Evolutionary conservation across 208 protist genomes (phyloP), one percentile per base, ranked within the genome.

Genomic region (Crithidia sp.): DNA sequence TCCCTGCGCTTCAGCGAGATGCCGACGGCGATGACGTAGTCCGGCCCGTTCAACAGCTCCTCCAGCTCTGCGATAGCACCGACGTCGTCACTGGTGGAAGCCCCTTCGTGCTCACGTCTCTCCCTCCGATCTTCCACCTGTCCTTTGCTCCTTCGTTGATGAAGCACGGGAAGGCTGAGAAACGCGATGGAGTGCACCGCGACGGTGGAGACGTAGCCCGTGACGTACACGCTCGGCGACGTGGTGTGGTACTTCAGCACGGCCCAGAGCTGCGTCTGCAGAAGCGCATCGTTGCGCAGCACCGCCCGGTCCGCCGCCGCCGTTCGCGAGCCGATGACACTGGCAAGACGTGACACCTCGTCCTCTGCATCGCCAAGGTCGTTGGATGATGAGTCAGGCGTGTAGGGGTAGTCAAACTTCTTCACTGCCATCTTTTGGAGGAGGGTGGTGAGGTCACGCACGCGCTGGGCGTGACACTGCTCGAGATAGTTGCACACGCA

Each of bases 1-100:
- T 96, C 92, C 61, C 88, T 88, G 68, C 91, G 90, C 69, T 94
- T 93, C 17, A 96, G 79, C 9, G 87, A 84, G 7, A 92, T 71
- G 37, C 92, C 92, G 19, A 93, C 52, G 12, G 88, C 92, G 6
- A 95, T 55, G 9, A 74, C 58, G 55, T 85, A 77, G 14, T 55
- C 45, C 12, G 45, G 45, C 7, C 45, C 45, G 12, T 49, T 49
- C 45, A 49, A 2, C 45, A 49, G 45, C 45, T 49, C 45, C 45
- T 49, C 45, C 12, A 49, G 28, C 28, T 28, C 28, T 28, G 28
- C 28, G 28, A 28, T 28, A 28, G 28, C 28, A 28, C 28, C 28
- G 28, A 28, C 28, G 28, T 28, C 28, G 28, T 28, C 28, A 28
- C 28, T 28, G 28, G 28, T 28, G 28, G 28, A 28, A 28, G 28